These are phyloP conservation scores for Auxenochlorella pyrenoidosa DNA, from an alignment of 139 green algal species.

Conservation along the genomic window DNA sequence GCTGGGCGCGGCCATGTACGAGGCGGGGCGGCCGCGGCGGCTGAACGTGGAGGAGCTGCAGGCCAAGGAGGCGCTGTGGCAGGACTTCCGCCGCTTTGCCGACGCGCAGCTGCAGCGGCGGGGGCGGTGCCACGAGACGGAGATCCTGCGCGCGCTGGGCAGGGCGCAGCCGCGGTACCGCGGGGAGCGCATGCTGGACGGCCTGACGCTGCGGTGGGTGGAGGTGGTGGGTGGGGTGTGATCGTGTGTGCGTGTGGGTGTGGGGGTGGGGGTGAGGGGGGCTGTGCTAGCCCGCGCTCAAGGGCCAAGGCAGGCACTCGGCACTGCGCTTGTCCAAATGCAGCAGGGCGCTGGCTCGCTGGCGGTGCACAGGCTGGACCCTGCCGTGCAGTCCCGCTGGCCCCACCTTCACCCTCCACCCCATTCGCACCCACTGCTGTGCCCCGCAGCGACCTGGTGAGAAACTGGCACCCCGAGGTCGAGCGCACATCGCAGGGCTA, in stretches of 20 bases:
- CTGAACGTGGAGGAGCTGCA: slow-evolving; percentile 61
- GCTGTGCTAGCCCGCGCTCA: too few relatives aligned
- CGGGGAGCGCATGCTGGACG: slow-evolving; percentile 49
- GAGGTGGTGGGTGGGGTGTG: not conserved
- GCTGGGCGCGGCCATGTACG: slow-evolving; percentile 72
- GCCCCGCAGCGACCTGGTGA: slow-evolving; percentile 66
- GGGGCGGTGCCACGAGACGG: slow-evolving; percentile 79
- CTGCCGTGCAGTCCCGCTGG: too few relatives aligned
- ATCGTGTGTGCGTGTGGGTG: not conserved
- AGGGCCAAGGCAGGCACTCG: too few relatives aligned
- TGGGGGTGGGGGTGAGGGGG: not conserved
- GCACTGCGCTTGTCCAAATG: not conserved
- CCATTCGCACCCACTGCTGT: too few relatives aligned
- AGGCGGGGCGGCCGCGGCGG: slow-evolving; percentile 74
- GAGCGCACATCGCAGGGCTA: slow-evolving; percentile 64
- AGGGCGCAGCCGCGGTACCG: slow-evolving; percentile 51
- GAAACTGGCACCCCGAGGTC: slow-evolving; percentile 68
- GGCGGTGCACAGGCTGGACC: too few relatives aligned
- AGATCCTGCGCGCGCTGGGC: slow-evolving; percentile 66
- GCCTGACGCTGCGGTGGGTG: slow-evolving; percentile 48
- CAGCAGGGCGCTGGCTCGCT: too few relatives aligned
- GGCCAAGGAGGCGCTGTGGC: slow-evolving; percentile 72
- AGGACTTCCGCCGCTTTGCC: slow-evolving; percentile 77
- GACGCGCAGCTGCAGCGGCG: slow-evolving; percentile 54
- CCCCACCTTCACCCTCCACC: too few relatives aligned